phyloP scores from a whole-genome alignment of 176 grass and related monocot species.

The Rhynchospora pubera region DNA sequence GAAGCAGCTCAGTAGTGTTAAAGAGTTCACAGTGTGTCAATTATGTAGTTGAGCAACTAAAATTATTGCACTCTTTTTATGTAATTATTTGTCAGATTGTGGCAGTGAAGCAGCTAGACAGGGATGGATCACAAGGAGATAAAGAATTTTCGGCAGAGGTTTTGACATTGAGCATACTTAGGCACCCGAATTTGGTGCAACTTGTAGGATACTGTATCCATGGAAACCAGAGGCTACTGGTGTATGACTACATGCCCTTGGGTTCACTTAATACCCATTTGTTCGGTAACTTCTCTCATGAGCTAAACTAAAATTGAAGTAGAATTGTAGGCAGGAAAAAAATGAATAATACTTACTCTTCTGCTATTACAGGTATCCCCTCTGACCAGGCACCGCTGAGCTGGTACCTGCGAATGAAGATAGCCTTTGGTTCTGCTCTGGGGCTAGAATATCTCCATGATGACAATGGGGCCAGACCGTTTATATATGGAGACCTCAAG shows the following conservation, averaged over 20 bases:
- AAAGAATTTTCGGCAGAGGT: constrained; percentile 83
- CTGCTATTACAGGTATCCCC: constrained; percentile 39
- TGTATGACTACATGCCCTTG: constrained; percentile 81
- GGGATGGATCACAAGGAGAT: constrained; percentile 64
- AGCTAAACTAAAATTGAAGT: not conserved
- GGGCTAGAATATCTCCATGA: constrained; percentile 77
- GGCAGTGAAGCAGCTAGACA: constrained; percentile 83
- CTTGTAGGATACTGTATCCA: constrained; percentile 87
- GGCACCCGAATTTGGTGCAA: constrained; percentile 78
- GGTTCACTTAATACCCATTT: constrained; percentile 73
- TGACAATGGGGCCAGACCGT: constrained; percentile 47
- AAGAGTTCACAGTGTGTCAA: not conserved
- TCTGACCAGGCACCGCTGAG: constrained; percentile 48
- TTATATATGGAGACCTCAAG: constrained; percentile 84
- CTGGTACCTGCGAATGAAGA: constrained; percentile 81
- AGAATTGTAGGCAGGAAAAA: not conserved
- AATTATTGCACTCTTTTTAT: not conserved
- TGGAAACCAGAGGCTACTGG: constrained; percentile 78
- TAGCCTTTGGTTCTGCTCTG: constrained; percentile 68
- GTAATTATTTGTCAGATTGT: constrained; percentile 42
- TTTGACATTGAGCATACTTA: constrained; percentile 69
- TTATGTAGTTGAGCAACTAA: not conserved
- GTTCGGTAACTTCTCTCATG: constrained; percentile 36
- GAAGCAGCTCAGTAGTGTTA: not conserved
- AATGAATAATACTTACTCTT: not conserved